A percentile compares a stretch with the other conserved stretches of the same genome.
Conservation (phyloP, 345 rosid species). For the Citrus glauca region DNA sequence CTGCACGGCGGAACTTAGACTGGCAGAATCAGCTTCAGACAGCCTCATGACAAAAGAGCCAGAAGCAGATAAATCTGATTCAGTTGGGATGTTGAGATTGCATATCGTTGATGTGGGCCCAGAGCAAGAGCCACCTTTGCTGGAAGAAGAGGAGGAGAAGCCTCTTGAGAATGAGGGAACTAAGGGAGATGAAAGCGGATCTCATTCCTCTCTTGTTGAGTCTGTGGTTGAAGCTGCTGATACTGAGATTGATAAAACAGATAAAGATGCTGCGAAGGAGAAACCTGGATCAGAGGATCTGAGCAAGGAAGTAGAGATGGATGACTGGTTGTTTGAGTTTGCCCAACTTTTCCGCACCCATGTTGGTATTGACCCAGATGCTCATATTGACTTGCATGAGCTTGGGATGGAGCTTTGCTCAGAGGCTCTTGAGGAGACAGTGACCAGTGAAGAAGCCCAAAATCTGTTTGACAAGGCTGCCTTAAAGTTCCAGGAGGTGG, state of each 20-base stretch:
- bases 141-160: conserved; percentile 78
- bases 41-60: conserved; percentile 50
- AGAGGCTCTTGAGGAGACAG: conserved; percentile 94
- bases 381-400: conserved; percentile 91
- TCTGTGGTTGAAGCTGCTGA: conserved; percentile 43
- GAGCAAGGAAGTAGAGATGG: conserved; percentile 86
- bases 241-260: conserved; percentile 47
- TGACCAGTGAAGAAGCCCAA: conserved; percentile 90
- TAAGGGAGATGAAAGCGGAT: conserved; percentile 53
- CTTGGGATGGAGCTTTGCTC: conserved; percentile 99
- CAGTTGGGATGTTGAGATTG: conserved; percentile 72
- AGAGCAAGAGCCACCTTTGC: conserved; percentile 80
- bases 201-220: conserved; percentile 50
- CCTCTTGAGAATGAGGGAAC: conserved; percentile 47
- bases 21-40: conserved; percentile 73
- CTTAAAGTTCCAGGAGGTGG: conserved; percentile 93
- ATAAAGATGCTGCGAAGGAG: conserved; percentile 49
- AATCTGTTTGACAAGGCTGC: conserved; percentile 87
- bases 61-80: conserved; percentile 44
- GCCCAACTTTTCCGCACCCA: conserved; percentile 91
- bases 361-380: conserved; percentile 93
- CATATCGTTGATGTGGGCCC: conserved; percentile 88
- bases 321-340: conserved; percentile 96
- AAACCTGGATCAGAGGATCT: conserved; percentile 58
- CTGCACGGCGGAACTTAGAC: conserved; percentile 64